phyloP scores from a whole-genome alignment of 1,284 basidiomycete species.

The Rhodotorula glutinis region DNA sequence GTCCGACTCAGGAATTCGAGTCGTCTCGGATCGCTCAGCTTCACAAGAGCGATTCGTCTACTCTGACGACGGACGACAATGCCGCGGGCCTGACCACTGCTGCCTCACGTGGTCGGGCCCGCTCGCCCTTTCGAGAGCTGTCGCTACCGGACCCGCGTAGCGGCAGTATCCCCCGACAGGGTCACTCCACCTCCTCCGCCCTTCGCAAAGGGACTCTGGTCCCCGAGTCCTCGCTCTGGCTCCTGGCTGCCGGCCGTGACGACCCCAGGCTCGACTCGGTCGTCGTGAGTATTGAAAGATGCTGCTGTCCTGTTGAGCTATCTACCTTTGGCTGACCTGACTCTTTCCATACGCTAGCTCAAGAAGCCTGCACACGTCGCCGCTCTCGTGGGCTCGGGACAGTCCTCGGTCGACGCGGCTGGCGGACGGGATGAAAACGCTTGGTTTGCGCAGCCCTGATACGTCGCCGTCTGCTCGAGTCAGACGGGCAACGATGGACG shows the following conservation, averaged over 20 bases:
- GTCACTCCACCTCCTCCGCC: background rate
- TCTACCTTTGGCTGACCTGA: background rate
- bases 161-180: conserved; percentile 2
- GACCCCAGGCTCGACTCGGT: conserved; percentile 4
- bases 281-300: conserved; percentile 19
- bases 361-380: conserved; percentile 11
- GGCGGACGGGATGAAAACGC: conserved; percentile 16
- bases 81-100: background rate
- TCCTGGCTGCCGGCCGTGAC: conserved; percentile 7
- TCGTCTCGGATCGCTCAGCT: conserved; percentile 9
- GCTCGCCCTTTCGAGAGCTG: conserved; percentile 15
- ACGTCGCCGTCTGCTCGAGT: background rate
- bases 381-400: background rate
- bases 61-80: too few species aligned
- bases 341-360: background rate
- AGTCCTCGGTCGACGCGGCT: background rate
- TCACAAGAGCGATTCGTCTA: too few species aligned
- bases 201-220: background rate
- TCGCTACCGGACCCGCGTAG: conserved; percentile 13
- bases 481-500: background rate
- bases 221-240: background rate
- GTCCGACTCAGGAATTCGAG: conserved; percentile 30
- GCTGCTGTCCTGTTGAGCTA: background rate
- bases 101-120: background rate
- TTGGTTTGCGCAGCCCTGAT: conserved; percentile 21